A percentile compares a stretch with the other conserved stretches of the same genome.
Evolutionary conservation across 2,329 filamentous ascomycete species (phyloP).

Genomic region (Fonsecaea monophora): DNA sequence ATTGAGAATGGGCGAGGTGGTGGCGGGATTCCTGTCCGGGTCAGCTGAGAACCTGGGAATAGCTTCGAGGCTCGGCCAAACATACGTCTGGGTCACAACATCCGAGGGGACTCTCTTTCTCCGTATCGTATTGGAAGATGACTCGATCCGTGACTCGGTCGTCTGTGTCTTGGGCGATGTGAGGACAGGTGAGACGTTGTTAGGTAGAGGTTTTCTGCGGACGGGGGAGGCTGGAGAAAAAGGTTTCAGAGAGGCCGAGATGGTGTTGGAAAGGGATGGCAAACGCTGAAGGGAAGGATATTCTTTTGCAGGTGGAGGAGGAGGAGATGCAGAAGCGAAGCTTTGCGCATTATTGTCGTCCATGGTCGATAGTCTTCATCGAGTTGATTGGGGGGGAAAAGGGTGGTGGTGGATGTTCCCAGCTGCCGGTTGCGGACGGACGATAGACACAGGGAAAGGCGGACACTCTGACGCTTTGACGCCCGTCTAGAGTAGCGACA

Average conservation of each 20-base stretch:
- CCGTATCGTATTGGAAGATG: constrained; percentile 7
- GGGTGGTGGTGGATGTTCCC: constrained; percentile 20
- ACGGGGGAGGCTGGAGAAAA: constrained; percentile 47
- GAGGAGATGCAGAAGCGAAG: constrained; percentile 33
- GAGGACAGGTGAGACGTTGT: constrained; percentile 46
- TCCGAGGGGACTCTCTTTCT: constrained; percentile 15
- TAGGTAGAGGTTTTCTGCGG: constrained; percentile 62
- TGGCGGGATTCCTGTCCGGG: constrained; percentile 13
- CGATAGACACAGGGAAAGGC: constrained; percentile 15
- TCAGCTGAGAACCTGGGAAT: constrained; percentile 10
- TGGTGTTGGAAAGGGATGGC: constrained; percentile 28
- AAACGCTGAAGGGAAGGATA: constrained; percentile 30
- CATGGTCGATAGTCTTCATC: constrained; percentile 24
- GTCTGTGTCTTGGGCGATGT: constrained; percentile 21
- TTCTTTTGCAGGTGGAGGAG: constrained; percentile 33
- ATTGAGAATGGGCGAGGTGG: constrained; percentile 5
- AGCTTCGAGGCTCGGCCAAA: neutral
- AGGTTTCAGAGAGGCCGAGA: constrained; percentile 29
- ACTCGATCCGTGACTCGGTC: constrained; percentile 31
- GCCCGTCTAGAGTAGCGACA: constrained; percentile 36
- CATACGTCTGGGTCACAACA: constrained; percentile 25
- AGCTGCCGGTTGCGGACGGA: constrained; percentile 15
- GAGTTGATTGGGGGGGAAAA: constrained; percentile 17
- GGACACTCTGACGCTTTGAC: constrained; percentile 34
- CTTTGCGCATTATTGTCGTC: constrained; percentile 29